Evolutionary conservation across 495 filamentous ascomycete genomes (phyloP), one percentile per base, ranked within the genome.

Genomic region (Neurospora sp.): DNA sequence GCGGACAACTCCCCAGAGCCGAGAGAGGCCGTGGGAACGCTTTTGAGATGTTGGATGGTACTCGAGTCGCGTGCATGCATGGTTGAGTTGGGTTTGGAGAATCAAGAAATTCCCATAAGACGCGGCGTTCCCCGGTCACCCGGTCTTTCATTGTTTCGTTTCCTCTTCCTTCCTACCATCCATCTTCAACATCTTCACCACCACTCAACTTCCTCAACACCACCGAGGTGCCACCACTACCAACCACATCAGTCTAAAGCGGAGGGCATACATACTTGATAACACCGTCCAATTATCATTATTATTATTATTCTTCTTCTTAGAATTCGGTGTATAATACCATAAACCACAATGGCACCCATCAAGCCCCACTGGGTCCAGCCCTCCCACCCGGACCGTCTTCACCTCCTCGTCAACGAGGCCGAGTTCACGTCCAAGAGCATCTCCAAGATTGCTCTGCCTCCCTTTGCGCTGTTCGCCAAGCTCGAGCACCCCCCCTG

Each of bases 381-480:
- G 74, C 87, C 86, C 68, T 87, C 86, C 40, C 85, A 88, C 74
- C 84, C 85, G 70, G 76, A 83, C 61, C 78, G 88, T 76, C 81
- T 87, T 73, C 77, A 84, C 31, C 87, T 89, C 76, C 76, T 89
- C 74, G 78, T 81, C 76, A 82, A 83, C 75, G 79, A 80, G 70
- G 76, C 73, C 74, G 82, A 82, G 73, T 93, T 90, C 82, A 85
- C 84, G 72, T 88, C 88, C 76, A 87, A 89, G 71, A 88, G 89
- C 74, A 78, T 88, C 74, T 92, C 90, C 44, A 85, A 85, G 48
- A 80, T 91, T 74, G 78, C 85, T 22, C 85, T 93, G 5, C 88
- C 90, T 11, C 87, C 91, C 5, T 91, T 89, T 72, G 87, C 80
- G 38, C 79, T 84, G 48, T 92, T 90, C 78, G 85, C 89, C 69